Conservation (phyloP, 2,329 filamentous ascomycete genomes). For the Cladophialophora chaetospira region DNA sequence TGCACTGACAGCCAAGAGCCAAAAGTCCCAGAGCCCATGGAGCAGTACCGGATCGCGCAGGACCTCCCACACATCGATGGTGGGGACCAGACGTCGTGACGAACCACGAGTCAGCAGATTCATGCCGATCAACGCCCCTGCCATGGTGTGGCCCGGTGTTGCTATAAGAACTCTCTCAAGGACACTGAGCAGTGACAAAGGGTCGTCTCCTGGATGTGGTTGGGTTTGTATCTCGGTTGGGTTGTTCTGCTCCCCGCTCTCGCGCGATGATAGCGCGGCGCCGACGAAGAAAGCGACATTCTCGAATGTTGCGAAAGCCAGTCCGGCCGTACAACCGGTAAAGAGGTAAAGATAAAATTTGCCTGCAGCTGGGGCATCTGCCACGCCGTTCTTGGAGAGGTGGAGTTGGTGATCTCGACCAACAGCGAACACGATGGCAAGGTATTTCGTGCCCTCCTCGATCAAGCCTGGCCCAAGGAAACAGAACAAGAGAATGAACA, state of each 20-base stretch:
- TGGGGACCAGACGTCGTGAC: not conserved
- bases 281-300: constrained; percentile 24
- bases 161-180: constrained; percentile 28
- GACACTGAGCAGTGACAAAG: constrained; percentile 14
- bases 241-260: too few relatives aligned
- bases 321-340: constrained; percentile 17
- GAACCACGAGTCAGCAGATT: constrained; percentile 18
- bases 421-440: not conserved
- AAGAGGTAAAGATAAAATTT: too few relatives aligned
- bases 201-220: too few relatives aligned
- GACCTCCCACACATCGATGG: constrained; percentile 12
- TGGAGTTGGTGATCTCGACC: not conserved
- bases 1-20: constrained; percentile 28
- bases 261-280: not conserved
- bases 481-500: constrained; percentile 23
- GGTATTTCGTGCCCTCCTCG: constrained; percentile 31
- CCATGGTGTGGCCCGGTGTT: constrained; percentile 22
- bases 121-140: constrained; percentile 26
- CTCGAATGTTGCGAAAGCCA: constrained; percentile 32
- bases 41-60: constrained; percentile 25
- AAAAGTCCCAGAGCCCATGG: constrained; percentile 28
- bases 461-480: constrained; percentile 24
- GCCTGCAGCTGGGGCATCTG: too few relatives aligned
- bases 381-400: too few relatives aligned
- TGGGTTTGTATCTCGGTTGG: too few relatives aligned